Evolutionary conservation across 202 grass and related monocot genomes (phyloP), one percentile per base, ranked within the genome.

Genomic region (Tripidium arundinaceum): DNA sequence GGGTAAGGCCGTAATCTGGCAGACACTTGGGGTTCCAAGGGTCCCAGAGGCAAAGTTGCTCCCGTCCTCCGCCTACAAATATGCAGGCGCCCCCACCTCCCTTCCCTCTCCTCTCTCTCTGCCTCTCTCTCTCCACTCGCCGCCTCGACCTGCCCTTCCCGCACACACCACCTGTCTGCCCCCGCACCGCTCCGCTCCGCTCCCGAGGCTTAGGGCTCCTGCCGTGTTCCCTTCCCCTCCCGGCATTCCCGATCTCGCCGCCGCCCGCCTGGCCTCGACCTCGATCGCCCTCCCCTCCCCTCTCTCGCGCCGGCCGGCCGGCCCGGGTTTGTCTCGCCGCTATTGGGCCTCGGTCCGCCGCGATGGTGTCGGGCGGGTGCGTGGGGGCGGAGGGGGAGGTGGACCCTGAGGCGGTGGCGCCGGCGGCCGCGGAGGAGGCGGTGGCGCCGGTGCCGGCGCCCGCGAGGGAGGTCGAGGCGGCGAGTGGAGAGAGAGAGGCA

Each of bases 301-400:
- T n/a, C 63, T 8, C 77, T 14, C 29, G 8, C 9, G 33, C 77
- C 46, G n/a, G 42, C 10, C 25, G 38, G 8, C 1, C 16, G 54
- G 57, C 15, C 50, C 24, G 16, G 58, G 47, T 13, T 70, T 34
- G 31, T 62, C 27, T 69, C 34, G 50, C 15, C 54, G 72, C 29
- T 14, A 18, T 66, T 50, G 65, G 28, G 22, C 41, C 15, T 22
- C 65, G 37, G 46, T 0, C 37, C 16, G 28, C 38, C 47, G 82
- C 41, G 65, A 89, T 89, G 87, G 87, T 89, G 62, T 86, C 87
- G 3, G 87, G 87, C 70, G 74, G 79, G 83, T 65, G 83, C 68
- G 74, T 82, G 34, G 79, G 68, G 75, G 33, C 69, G 33, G 87
- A 54, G 52, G 82, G 66, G 82, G 37, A 4, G 36, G n/a, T n/a